Conservation (phyloP, 2,329 filamentous ascomycete genomes). For the Hymenoscyphus fraxineus region DNA sequence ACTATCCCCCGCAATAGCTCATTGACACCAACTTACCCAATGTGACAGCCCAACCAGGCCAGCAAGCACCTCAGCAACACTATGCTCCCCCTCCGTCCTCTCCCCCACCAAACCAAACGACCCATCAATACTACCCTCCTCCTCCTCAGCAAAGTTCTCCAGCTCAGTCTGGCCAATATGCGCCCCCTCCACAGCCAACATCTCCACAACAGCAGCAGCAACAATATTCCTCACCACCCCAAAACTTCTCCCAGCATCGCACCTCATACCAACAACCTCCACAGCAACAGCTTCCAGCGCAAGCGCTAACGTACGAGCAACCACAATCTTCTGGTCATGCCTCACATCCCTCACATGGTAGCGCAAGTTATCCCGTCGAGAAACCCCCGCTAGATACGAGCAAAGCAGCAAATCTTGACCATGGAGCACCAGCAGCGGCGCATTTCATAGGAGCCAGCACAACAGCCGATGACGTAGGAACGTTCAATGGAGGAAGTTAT, state of each 20-base stretch:
- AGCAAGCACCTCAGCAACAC: slow-evolving; percentile 21
- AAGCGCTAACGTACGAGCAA: slow-evolving; percentile 18
- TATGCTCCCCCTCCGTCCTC: slow-evolving; percentile 32
- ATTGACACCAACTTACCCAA: slow-evolving; percentile 10
- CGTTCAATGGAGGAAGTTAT: slow-evolving; percentile 94
- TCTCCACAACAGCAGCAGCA: slow-evolving; percentile 21
- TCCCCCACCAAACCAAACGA: slow-evolving; percentile 30
- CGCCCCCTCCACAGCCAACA: slow-evolving; percentile 31
- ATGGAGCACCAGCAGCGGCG: slow-evolving; percentile 37
- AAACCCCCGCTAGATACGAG: slow-evolving; percentile 34
- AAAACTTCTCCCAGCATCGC: slow-evolving; percentile 33
- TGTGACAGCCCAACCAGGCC: slow-evolving; percentile 16
- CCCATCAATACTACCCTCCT: slow-evolving; percentile 33
- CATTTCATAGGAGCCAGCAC: slow-evolving; percentile 63
- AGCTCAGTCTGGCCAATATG: slow-evolving; percentile 20
- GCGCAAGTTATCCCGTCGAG: slow-evolving; percentile 25
- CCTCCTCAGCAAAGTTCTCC: slow-evolving; percentile 33
- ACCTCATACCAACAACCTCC: slow-evolving; percentile 33
- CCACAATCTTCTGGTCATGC: slow-evolving; percentile 12
- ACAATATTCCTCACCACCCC: slow-evolving; percentile 21
- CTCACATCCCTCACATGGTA: slow-evolving; percentile 20
- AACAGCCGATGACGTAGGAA: slow-evolving; percentile 81
- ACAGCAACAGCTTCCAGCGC: slow-evolving; percentile 14
- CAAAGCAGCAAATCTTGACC: slow-evolving; percentile 34
- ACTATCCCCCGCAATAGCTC: slow-evolving; percentile 1